Conservation (phyloP, 179 eudicot species). For the Pouteria campechiana region DNA sequence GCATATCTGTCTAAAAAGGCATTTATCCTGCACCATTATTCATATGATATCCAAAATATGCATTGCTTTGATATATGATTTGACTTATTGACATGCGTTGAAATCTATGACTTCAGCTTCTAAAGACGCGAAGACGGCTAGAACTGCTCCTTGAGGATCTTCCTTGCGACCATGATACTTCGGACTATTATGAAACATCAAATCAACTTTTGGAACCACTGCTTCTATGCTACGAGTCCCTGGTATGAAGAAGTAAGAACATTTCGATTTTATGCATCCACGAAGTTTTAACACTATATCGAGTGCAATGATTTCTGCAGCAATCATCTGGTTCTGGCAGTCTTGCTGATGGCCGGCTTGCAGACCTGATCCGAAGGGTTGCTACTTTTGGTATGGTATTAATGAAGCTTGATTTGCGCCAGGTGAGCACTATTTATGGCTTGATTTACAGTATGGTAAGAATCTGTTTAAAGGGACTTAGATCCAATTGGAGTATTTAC, state of each 20-base stretch:
- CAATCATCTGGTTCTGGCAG: conserved; percentile 79
- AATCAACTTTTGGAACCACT: conserved; percentile 73
- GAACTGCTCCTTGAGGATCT: conserved; percentile 76
- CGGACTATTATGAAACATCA: conserved; percentile 64
- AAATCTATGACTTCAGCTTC: conserved; percentile 47
- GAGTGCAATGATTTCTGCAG: conserved; percentile 19
- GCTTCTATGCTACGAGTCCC: conserved; percentile 72
- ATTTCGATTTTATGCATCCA: too few species aligned
- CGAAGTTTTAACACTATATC: background rate
- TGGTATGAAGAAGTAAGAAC: conserved; percentile 59
- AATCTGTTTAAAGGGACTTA: too few species aligned
- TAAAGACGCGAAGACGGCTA: conserved; percentile 59
- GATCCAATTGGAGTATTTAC: too few species aligned
- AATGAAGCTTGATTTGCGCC: conserved; percentile 92
- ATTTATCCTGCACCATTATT: too few species aligned
- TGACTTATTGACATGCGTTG: too few species aligned
- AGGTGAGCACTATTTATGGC: conserved; percentile 34
- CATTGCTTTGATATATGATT: too few species aligned
- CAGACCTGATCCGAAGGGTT: conserved; percentile 81
- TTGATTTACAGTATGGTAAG: too few species aligned
- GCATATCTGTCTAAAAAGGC: too few species aligned
- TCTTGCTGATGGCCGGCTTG: conserved; percentile 90
- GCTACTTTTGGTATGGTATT: conserved; percentile 79
- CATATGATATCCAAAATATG: too few species aligned
- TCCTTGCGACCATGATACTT: conserved; percentile 58